Evolutionary conservation across 768 basidiomycete genomes (phyloP).

Genomic region (Suillus subalutaceus): DNA sequence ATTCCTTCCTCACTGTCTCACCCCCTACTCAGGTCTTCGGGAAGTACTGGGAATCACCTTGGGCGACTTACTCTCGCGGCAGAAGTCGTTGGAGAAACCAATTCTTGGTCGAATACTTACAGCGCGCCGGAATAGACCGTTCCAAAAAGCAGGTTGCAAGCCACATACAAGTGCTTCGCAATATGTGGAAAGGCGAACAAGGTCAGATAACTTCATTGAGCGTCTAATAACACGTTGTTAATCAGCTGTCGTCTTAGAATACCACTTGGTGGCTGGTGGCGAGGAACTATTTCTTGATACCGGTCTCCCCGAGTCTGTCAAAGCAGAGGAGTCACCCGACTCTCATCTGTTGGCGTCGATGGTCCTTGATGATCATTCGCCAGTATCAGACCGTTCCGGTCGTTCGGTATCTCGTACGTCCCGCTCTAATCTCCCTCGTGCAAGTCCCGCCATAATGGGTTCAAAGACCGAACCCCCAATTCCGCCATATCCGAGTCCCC

Average conservation of each 20-base stretch:
- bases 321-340: constrained; percentile 58
- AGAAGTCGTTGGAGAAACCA: constrained; percentile 84
- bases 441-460: constrained; percentile 24
- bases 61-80: constrained; percentile 79
- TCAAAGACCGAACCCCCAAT: constrained; percentile 29
- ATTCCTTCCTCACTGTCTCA: constrained; percentile 5
- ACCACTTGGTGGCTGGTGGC: constrained; percentile 77
- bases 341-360: constrained; percentile 44
- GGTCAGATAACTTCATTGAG: constrained; percentile 42
- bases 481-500: constrained; percentile 23
- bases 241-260: constrained; percentile 49
- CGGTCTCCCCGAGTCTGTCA: constrained; percentile 51
- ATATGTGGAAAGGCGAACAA: constrained; percentile 87
- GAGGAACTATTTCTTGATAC: constrained; percentile 67
- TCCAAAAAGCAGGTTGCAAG: constrained; percentile 91
- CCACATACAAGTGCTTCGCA: constrained; percentile 81
- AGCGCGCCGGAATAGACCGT: constrained; percentile 67
- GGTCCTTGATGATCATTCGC: constrained; percentile 34
- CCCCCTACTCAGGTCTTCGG: constrained; percentile 55
- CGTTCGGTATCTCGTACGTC: constrained; percentile 28
- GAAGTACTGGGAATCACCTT: constrained; percentile 82
- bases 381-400: constrained; percentile 34
- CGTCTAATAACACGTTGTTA: constrained; percentile 11
- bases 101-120: constrained; percentile 81
- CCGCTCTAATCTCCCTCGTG: constrained; percentile 28